Base-by-base conservation (phyloP, 2,329 filamentous ascomycete genomes). In the Fonsecaea erecta region DNA sequence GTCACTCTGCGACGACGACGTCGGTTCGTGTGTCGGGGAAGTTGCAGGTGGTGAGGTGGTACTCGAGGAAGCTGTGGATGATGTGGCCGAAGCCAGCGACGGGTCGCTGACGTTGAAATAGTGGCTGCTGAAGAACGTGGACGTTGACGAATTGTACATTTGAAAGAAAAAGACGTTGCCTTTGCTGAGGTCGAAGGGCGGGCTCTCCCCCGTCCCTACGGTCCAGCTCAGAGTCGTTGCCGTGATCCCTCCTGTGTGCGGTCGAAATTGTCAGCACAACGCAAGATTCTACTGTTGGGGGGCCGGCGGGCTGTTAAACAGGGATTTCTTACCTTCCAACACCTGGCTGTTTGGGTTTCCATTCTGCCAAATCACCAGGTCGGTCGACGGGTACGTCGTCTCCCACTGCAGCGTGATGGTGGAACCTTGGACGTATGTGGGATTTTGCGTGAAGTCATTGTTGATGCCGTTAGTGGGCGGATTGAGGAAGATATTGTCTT, bases 101-200 rank as follows among this genome's bases (percentile, higher is more conserved):
- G 43, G 43, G 12, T 48, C 18, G 43, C 43, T 48, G 43, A 48
- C 43, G 43, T 48, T 48, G 43, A 48, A 48, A 14, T 48, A 48
- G 24, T 48, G 43, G 43, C 43, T 48, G 43, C 43, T 48, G 43
- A 48, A 48, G 4, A 48, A 48, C 1, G 43, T 48, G 18, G 43
- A 3, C 18, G 43, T 48, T 4, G 43, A 48, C 9, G 43, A 48
- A 14, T 48, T 48, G 43, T 48, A 48, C 43, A 48, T 48, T 24
- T 48, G 43, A 9, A 48, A 48, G 43, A 48, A 48, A 48, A 48
- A 48, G 7, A 48, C 43, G 11, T 12, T 26, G 8, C 43, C 43
- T 1, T 48, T 12, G 43, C 18, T 48, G 18, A 48, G 43, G 43
- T 48, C 43, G 21, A 48, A 48, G 18, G 43, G 43, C 18, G 43